Base-by-base conservation (phyloP, 164 flowering plant species). In the Berberis vulgaris region DNA sequence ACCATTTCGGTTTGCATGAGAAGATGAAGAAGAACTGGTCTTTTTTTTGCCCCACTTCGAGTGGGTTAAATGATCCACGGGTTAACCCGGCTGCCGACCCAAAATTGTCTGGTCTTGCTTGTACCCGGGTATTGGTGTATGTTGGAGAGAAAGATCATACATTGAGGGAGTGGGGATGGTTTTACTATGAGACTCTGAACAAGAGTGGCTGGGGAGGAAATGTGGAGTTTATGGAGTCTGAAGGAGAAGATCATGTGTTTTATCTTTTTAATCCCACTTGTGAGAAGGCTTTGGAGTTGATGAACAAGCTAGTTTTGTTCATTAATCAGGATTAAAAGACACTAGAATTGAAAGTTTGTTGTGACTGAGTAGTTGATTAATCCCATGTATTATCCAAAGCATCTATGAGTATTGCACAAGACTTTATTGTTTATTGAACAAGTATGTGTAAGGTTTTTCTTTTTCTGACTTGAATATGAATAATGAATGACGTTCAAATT, bases 191-290 rank as follows among this genome's bases (percentile, higher is more conserved):
- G 8, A 64, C 52, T 0, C 49, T 83, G 72, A 64, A 41, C 61
- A 50, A 65, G 43, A 80, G 83, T 47, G 80, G 76, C 43, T 80
- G 78, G 78, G 59, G 41, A 63, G 85, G 88, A 3, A 73, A 69
- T 7, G 76, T 69, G 13, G 84, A 83, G 72, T 0, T 72, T 42
- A 9, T 69, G 59, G 76, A 73, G 44, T 72, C 55, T 11, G 73
- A 79, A 41, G 84, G 76, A 6, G 83, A 80, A 59, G 68, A 38
- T 6, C 86, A 84, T 61, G 77, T 54, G 2, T 82, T 77, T 49
- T 82, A 82, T 47, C 43, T 79, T 1, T 41, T 62, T 26, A 26
- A 63, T 61, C 62, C 61, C 11, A 63, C 66, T 4, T 41, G 59
- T 13, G 70, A 79, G 12, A 80, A 70, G 2, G 74, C 84, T 3